Evolutionary conservation across 768 basidiomycete genomes (phyloP), one percentile per base, ranked within the genome.

Genomic region (Termitomyces sp.): DNA sequence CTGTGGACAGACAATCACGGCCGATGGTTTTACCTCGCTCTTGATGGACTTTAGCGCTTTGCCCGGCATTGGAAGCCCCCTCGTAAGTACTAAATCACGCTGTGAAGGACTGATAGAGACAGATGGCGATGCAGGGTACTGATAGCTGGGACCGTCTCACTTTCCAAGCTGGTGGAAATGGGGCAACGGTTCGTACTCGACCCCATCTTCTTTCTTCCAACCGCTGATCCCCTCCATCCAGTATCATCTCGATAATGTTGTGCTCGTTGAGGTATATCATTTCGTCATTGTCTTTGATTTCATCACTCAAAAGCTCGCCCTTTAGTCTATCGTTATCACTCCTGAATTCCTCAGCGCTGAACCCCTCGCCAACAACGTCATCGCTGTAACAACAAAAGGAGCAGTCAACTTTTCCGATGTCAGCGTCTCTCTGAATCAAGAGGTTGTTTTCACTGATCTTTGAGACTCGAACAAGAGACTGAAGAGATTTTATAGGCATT

Each of bases 281-380:
- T n/a, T 11, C 36, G 4, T 39, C 12, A 28, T 36, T 38, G 28
- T 36, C 45, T 24, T 55, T 40, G 9, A 50, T 33, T 0, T 24
- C 12, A 7, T 32, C 13, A 18, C 49, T 33, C 36, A 38, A 39
- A 48, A 40, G 46, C 7, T 36, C 11, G 3, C n/a, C 4, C 7
- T 50, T 18, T 57, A 81, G 78, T 66, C 69, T 40, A 81, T 84
- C 59, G 68, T 78, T 53, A 70, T 85, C 35, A 66, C 72, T 1
- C 83, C 83, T 4, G 66, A 79, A 60, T 79, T 85, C 65, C 71
- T 85, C 63, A 80, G 79, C 60, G 83, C 82, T 0, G 83, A 84
- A 62, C 83, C 83, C 0, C 61, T 85, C 11, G 75, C 74, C 7
- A 78, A 73, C 65, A 78, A 83, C 60, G 62, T 81, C 6, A 70